Evolutionary conservation across 2,329 filamentous ascomycete species (phyloP), one percentile per base, ranked within the genome.

Genomic region (Aspergillus hortae): DNA sequence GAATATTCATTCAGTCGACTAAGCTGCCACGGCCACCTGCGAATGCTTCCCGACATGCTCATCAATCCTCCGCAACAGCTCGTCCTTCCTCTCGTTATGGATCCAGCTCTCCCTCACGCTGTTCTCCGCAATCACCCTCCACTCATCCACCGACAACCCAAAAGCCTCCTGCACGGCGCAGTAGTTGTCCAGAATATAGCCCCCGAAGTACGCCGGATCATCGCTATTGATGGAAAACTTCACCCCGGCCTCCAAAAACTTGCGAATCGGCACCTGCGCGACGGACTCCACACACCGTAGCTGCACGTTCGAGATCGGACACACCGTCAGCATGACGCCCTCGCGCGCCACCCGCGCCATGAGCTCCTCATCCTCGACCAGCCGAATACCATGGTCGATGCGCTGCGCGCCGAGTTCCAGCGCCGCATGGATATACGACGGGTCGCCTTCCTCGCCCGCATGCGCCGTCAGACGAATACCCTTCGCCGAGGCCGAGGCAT

Each of bases 121-220:
- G 35, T 81, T 81, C 56, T 76, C 75, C 10, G 80, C 83, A 61
- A 92, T 86, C 5, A 64, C 70, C 57, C 74, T 77, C 89, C 88
- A 91, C 49, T 92, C 87, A n/a, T 73, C 68, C 4, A 84, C 70
- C 19, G 68, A 78, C 57, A 92, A 68, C 4, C 73, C 65, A 67
- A 90, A 90, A 0, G 85, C 83, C 40, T 89, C 84, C 67, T 92
- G 87, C 27, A 92, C 85, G 1, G 85, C 85, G 61, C 83, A 86
- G 70, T 87, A 91, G 59, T 90, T 90, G 61, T 88, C 86, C 47
- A 88, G 72, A 48, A 91, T 82, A 67, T 90, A 90, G 0, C 83
- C 85, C 3, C 87, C 86, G 72, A 92, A 91, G 64, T 89, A 89
- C 10, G 85, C 86, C 53, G 86, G 86, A 64, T 89, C 86, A 63